phyloP scores from a whole-genome alignment of 768 basidiomycete species.

The Serendipita sp. region DNA sequence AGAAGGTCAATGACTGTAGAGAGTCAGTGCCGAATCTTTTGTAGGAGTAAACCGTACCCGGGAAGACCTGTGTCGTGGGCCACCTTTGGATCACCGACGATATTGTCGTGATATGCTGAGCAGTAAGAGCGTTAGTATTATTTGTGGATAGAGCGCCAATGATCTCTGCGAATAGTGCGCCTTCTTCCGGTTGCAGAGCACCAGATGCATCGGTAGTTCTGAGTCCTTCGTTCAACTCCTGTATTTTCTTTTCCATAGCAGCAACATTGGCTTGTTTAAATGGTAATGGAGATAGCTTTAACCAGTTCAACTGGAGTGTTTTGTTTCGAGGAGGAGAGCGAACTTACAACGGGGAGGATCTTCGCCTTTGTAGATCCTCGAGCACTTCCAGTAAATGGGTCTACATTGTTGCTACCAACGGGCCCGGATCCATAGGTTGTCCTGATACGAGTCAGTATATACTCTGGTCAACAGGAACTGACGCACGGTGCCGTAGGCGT shows the following conservation, averaged over 20 bases:
- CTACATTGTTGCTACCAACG: slow-evolving; percentile 26
- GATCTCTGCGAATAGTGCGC: slow-evolving; percentile 38
- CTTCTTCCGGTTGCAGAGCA: slow-evolving; percentile 55
- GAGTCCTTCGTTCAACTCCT: slow-evolving; percentile 56
- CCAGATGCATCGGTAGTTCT: slow-evolving; percentile 52
- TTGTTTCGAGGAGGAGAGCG: slow-evolving; percentile 20
- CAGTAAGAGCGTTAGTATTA: slow-evolving; percentile 20
- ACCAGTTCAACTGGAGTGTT: slow-evolving; percentile 14
- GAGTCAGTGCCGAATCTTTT: not conserved
- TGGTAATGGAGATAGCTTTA: slow-evolving; percentile 44
- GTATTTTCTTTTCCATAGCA: slow-evolving; percentile 66
- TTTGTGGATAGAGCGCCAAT: slow-evolving; percentile 40
- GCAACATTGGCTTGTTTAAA: slow-evolving; percentile 74
- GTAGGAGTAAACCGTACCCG: slow-evolving; percentile 27
- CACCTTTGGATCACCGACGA: slow-evolving; percentile 54
- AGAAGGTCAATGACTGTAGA: slow-evolving; percentile 67
- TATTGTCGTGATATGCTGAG: slow-evolving; percentile 43
- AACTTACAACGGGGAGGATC: slow-evolving; percentile 18
- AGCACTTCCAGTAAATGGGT: slow-evolving; percentile 62
- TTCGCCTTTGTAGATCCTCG: slow-evolving; percentile 24
- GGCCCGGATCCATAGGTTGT: slow-evolving; percentile 24
- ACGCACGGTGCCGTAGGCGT: not conserved
- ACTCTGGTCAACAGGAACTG: not conserved
- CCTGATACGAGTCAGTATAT: slow-evolving; percentile 16
- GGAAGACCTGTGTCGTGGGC: slow-evolving; percentile 59